Conservation (phyloP, 2,329 filamentous ascomycete species). For the Fusarium gaditjirri region DNA sequence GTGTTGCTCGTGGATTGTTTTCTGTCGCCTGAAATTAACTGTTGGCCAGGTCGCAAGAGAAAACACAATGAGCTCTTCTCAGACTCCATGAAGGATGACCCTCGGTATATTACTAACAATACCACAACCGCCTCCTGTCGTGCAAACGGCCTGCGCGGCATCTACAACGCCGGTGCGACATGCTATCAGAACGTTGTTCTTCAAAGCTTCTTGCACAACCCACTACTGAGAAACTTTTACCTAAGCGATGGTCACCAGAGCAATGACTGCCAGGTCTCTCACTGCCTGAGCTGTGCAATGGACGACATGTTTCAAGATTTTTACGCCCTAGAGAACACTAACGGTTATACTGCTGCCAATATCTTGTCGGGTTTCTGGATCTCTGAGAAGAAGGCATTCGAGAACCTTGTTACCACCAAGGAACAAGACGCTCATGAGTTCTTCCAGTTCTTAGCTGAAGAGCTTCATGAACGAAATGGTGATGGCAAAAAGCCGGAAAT, state of each 20-base stretch:
- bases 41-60: conserved; percentile 70
- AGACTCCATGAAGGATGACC: conserved; percentile 75
- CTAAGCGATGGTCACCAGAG: conserved; percentile 89
- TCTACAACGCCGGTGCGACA: conserved; percentile 98
- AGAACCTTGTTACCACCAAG: conserved; percentile 86
- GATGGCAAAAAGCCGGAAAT: conserved; percentile 72
- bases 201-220: conserved; percentile 93
- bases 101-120: conserved; percentile 80
- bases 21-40: conserved; percentile 1
- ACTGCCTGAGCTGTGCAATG: conserved; percentile 77
- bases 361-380: conserved; percentile 93
- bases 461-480: conserved; percentile 85
- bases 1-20: neutral
- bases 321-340: conserved; percentile 78
- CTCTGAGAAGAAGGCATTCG: conserved; percentile 76
- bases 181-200: conserved; percentile 98
- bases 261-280: conserved; percentile 72
- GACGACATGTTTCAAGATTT: conserved; percentile 80
- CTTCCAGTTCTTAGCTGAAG: conserved; percentile 93
- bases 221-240: conserved; percentile 90
- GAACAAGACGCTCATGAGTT: conserved; percentile 98
- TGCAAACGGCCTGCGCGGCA: conserved; percentile 86
- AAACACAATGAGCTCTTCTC: conserved; percentile 78
- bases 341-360: conserved; percentile 89
- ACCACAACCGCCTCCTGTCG: conserved; percentile 84